Conservation (phyloP, 2,329 filamentous ascomycete species). For the Fusarium sp. region DNA sequence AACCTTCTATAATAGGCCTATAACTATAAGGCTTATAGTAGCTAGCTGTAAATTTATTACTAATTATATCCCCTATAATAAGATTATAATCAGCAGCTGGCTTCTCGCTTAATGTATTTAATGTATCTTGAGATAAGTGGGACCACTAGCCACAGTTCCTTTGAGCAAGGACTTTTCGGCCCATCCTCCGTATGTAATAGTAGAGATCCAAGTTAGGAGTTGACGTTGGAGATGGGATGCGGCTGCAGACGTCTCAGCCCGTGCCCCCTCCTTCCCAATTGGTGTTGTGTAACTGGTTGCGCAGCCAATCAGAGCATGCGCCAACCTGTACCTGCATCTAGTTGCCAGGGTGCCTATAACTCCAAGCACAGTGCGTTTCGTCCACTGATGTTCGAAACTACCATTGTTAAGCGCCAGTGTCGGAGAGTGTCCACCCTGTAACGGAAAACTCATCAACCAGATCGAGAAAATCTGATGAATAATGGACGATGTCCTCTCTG, state of each 20-base stretch:
- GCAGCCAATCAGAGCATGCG: slow-evolving; percentile 29
- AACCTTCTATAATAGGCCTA: too few relatives aligned
- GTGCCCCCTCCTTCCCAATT: slow-evolving; percentile 23
- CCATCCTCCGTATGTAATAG: background rate
- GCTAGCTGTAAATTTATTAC: too few relatives aligned
- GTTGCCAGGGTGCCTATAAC: slow-evolving; percentile 7
- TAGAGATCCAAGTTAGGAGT: slow-evolving; percentile 12
- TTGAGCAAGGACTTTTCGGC: too few relatives aligned
- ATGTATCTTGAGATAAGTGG: too few relatives aligned
- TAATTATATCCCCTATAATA: too few relatives aligned
- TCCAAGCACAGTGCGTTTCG: slow-evolving; percentile 39
- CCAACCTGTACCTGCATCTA: slow-evolving; percentile 5
- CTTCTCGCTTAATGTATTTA: too few relatives aligned
- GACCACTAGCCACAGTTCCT: too few relatives aligned
- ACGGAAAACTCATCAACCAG: slow-evolving; percentile 2
- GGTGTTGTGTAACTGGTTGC: background rate
- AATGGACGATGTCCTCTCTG: background rate
- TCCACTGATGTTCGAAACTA: slow-evolving; percentile 32
- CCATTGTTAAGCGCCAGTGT: slow-evolving; percentile 26
- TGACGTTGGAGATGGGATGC: slow-evolving; percentile 20
- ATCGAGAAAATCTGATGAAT: background rate
- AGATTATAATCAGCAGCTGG: too few relatives aligned
- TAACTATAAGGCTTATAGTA: too few relatives aligned
- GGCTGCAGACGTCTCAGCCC: slow-evolving; percentile 36
- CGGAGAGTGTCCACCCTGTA: slow-evolving; percentile 18